Percentiles rank a stretch among this genome's conserved stretches.
phyloP scores from a whole-genome alignment of 257 asterid genomes.

The Solanum lignicaule region DNA sequence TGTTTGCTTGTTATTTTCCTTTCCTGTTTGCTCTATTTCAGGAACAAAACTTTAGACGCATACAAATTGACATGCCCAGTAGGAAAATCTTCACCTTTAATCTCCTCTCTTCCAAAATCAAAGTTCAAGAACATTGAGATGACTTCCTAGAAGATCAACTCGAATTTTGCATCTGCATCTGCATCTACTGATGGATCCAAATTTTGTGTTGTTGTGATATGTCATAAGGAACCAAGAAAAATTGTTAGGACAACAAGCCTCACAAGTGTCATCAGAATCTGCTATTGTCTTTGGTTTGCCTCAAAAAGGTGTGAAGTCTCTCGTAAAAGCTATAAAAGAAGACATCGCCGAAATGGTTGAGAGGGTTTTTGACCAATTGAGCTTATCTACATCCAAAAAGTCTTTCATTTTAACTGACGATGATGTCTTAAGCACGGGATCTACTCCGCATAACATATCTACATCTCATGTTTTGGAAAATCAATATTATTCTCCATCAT shows the following conservation, averaged over 20 bases:
- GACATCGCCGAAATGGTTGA: not conserved
- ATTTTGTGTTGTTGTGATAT: not conserved
- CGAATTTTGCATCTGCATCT: too few relatives aligned
- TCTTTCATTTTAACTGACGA: not conserved
- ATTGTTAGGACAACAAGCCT: not conserved
- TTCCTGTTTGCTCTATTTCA: too few relatives aligned
- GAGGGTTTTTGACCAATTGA: not conserved
- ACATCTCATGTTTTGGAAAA: not conserved
- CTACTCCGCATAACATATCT: not conserved
- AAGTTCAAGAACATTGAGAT: not conserved
- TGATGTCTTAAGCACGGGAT: not conserved
- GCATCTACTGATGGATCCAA: not conserved
- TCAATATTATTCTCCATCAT: too few relatives aligned
- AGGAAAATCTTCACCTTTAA: too few relatives aligned
- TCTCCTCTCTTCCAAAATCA: too few relatives aligned
- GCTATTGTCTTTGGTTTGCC: not conserved
- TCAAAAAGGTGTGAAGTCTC: too few relatives aligned
- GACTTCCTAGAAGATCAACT: not conserved
- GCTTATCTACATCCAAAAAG: not conserved
- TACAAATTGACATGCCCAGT: too few relatives aligned
- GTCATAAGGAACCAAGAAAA: not conserved
- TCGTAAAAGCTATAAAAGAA: not conserved
- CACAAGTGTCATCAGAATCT: fast-evolving
- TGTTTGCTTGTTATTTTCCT: too few relatives aligned
- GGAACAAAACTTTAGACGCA: too few relatives aligned